Conservation (phyloP, 768 basidiomycete species). For the Suillus subalutaceus region DNA sequence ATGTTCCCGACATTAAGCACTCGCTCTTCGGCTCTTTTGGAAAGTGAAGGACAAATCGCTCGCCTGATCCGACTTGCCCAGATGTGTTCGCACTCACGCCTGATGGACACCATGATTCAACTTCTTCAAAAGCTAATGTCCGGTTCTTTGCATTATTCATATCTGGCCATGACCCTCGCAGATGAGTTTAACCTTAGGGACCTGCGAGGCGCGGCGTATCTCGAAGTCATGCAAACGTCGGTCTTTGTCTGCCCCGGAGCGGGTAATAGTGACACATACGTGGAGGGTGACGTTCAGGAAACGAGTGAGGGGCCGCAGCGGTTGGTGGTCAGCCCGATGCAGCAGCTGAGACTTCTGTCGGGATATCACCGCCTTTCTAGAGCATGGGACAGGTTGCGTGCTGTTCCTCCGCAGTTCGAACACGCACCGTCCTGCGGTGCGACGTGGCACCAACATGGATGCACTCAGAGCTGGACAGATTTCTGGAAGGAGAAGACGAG, state of each 20-base stretch:
- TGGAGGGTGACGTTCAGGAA: constrained; percentile 36
- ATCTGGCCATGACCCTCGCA: constrained; percentile 71
- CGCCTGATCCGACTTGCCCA: constrained; percentile 68
- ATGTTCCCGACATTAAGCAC: constrained; percentile 24
- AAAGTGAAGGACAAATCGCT: constrained; percentile 52
- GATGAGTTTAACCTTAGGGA: constrained; percentile 67
- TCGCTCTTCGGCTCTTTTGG: constrained; percentile 39
- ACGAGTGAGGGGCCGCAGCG: constrained; percentile 43
- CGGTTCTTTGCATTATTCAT: constrained; percentile 65
- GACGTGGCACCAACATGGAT: constrained; percentile 74
- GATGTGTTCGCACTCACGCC: constrained; percentile 60
- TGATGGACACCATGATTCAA: constrained; percentile 61
- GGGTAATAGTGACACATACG: constrained; percentile 17
- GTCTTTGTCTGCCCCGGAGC: constrained; percentile 29
- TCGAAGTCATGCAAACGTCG: constrained; percentile 73
- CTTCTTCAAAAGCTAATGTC: constrained; percentile 65
- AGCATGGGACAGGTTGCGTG: constrained; percentile 67
- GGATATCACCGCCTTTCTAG: constrained; percentile 71
- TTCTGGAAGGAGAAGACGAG: constrained; percentile 81
- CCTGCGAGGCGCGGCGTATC: constrained; percentile 66
- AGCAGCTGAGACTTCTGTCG: constrained; percentile 66
- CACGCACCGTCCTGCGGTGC: constrained; percentile 65
- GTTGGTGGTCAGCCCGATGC: constrained; percentile 56
- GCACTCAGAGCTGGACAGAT: constrained; percentile 72
- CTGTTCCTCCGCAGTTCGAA: constrained; percentile 59